phyloP scores from a whole-genome alignment of 2,329 filamentous ascomycete genomes.

The Delphinella strobiligena region DNA sequence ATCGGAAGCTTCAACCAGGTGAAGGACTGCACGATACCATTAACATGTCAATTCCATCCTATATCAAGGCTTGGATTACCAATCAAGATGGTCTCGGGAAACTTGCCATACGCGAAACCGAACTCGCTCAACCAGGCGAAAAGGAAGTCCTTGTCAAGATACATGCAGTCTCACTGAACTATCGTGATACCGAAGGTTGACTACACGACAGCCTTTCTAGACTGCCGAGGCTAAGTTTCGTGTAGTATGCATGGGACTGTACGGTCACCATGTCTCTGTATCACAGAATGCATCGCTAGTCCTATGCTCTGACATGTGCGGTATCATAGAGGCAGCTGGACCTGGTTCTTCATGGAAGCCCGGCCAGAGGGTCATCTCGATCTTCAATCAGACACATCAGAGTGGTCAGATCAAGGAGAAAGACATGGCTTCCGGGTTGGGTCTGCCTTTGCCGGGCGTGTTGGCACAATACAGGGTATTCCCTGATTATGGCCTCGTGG shows the following conservation, averaged over 20 bases:
- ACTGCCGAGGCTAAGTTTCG: background rate
- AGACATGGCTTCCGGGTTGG: conserved; percentile 39
- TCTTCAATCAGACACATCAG: conserved; percentile 44
- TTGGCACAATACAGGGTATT: conserved; percentile 31
- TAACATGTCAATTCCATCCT: conserved; percentile 9
- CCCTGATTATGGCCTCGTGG: conserved; percentile 25
- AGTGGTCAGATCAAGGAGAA: conserved; percentile 26
- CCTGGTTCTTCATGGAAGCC: conserved; percentile 12
- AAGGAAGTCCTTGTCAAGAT: conserved; percentile 39
- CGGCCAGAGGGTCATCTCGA: conserved; percentile 23
- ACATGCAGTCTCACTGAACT: conserved; percentile 41
- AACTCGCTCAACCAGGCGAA: conserved; percentile 10
- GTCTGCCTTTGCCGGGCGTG: conserved; percentile 33
- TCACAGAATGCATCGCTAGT: conserved; percentile 36
- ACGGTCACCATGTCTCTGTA: conserved; percentile 51
- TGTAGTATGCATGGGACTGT: conserved; percentile 52
- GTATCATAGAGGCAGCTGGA: conserved; percentile 39
- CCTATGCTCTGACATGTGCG: conserved; percentile 61
- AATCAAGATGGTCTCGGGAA: conserved; percentile 32
- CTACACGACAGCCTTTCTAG: background rate
- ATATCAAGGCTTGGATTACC: conserved; percentile 29
- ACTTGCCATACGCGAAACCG: conserved; percentile 14
- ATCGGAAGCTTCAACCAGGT: no score
- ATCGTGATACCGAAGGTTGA: conserved; percentile 34
- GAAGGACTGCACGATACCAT: background rate